Base-by-base conservation (phyloP, 164 flowering plant genomes). In the Macadamia integrifolia region DNA sequence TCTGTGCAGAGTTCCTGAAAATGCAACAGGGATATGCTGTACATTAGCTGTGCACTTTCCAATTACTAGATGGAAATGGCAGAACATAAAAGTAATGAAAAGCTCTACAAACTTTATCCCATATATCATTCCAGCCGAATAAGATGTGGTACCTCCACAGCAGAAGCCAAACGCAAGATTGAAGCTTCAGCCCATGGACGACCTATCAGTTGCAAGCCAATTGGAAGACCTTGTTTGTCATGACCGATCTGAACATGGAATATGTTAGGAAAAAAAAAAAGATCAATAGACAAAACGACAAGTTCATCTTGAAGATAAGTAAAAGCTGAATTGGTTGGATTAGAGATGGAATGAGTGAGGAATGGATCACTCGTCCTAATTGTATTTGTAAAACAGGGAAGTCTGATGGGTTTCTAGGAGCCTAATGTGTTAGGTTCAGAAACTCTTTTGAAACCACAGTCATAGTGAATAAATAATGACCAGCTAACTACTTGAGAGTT, bases 101-200 rank as follows among this genome's bases (percentile, higher is more conserved):
- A 14, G 58, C 31, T 6, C 57, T 30, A 31, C 55, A 68, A 68
- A 50, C 35, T 9, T 1, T 8, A 11, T 15, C 60, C 9, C 52
- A 9, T 43, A 9, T 43, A 13, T 31, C 43, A 31, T 3, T 60
- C n/a, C 3, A 61, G 9, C 5, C 0, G 57, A 12, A 64, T 42
- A 63, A 68, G 23, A 69, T 55, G 29, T 53, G 32, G 69, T 84
- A 87, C 99, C 95, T 90, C 96, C 2, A 92, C 72, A 17, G 87
- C 91, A 72, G 83, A 81, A 66, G 97, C 99, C 72, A 90, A 71
- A 55, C 97, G 95, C 76, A 94, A 68, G 58, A 94, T 67, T 58
- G 97, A 73, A 68, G 99, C 97, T 80, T 94, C 99, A 52, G 74
- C 86, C 99, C 99, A 94, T 56, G 97, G 99, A 8, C 96, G 95